phyloP scores from a whole-genome alignment of 805 yeast genomes.

The Candida xiaguanensis region DNA sequence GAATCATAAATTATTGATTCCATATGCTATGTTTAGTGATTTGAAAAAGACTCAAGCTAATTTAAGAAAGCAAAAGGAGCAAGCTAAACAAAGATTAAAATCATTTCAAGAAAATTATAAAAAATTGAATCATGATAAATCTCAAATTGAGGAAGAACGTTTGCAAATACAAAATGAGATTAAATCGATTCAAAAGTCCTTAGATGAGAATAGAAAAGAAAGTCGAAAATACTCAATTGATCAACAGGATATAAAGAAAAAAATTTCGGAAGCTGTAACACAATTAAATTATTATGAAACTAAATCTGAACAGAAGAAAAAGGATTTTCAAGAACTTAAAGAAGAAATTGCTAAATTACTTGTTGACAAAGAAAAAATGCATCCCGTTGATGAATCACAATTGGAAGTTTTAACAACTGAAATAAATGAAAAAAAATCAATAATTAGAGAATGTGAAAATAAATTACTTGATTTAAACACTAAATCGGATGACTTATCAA shows the following conservation, averaged over 20 bases:
- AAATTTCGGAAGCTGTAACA: too few relatives aligned
- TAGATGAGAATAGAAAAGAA: neutral
- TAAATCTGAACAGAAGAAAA: constrained; percentile 9
- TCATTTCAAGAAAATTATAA: constrained; percentile 19
- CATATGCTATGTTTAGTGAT: constrained; percentile 39
- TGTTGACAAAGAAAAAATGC: constrained; percentile 20
- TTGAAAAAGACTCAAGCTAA: constrained; percentile 28
- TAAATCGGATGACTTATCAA: constrained; percentile 1
- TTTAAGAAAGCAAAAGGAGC: constrained; percentile 31
- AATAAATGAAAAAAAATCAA: constrained; percentile 9
- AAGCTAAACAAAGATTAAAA: constrained; percentile 29
- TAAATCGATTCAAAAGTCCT: neutral
- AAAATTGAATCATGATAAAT: constrained; percentile 24
- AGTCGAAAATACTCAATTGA: neutral
- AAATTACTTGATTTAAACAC: constrained; percentile 8
- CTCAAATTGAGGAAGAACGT: too few relatives aligned
- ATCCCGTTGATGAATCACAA: constrained; percentile 28
- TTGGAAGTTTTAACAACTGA: constrained; percentile 17
- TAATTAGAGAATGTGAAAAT: constrained; percentile 14
- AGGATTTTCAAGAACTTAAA: neutral
- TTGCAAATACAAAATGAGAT: constrained; percentile 2
- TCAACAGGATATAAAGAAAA: too few relatives aligned
- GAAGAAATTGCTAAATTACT: constrained; percentile 7
- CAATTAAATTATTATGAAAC: constrained; percentile 1
- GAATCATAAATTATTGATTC: constrained; percentile 36